Conservation (phyloP, 768 basidiomycete species). For the Calocybe gangraenosa region DNA sequence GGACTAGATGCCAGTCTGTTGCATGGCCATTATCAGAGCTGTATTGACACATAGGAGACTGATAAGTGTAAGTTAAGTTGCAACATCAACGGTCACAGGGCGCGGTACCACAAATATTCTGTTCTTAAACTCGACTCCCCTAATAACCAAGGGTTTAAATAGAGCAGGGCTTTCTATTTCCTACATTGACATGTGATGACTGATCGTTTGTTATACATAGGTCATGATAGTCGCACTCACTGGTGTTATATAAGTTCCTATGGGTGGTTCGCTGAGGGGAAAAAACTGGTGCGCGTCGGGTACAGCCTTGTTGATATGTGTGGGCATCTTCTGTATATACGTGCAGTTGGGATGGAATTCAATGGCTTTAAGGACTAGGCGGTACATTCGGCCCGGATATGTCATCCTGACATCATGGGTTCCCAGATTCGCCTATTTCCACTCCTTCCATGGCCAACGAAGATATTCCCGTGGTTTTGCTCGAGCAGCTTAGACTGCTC, state of each 20-base stretch:
- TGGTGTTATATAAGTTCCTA: conserved; percentile 34
- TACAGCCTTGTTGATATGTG: conserved; percentile 42
- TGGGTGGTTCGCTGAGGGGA: conserved; percentile 54
- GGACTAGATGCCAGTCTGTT: conserved; percentile 82
- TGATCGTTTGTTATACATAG: too few relatives aligned
- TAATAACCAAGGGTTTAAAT: conserved; percentile 64
- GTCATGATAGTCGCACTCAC: conserved; percentile 11
- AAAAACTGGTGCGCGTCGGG: conserved; percentile 51
- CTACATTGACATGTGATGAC: conserved; percentile 25
- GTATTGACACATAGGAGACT: conserved; percentile 86
- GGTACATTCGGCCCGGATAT: too few relatives aligned
- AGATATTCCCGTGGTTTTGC: conserved; percentile 28
- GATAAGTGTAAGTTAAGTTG: neutral
- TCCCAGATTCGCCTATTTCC: too few relatives aligned
- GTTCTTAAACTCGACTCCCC: conserved; percentile 66
- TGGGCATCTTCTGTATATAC: too few relatives aligned
- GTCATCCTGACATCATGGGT: too few relatives aligned
- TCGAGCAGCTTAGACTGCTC: conserved; percentile 39
- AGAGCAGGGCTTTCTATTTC: conserved; percentile 50
- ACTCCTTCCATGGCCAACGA: conserved; percentile 7
- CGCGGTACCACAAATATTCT: conserved; percentile 59
- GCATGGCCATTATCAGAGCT: conserved; percentile 69
- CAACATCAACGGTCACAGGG: neutral
- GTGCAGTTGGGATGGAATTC: too few relatives aligned
- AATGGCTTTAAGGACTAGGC: too few relatives aligned